Base-by-base conservation (phyloP, 371 early-diverging fungal genomes). In the Furculomyces boomerangus region DNA sequence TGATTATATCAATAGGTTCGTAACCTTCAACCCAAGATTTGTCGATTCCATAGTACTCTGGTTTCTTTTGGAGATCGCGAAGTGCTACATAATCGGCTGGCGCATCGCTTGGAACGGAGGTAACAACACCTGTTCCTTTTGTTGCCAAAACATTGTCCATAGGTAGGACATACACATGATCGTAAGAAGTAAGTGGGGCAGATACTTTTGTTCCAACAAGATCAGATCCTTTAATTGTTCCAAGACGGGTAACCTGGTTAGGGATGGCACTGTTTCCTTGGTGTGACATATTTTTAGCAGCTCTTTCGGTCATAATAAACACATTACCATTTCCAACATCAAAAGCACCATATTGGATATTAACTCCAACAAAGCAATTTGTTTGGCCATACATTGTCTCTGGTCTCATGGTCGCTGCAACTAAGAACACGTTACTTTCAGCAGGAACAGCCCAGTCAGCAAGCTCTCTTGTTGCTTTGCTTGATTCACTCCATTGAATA, bases 331-430 rank as follows among this genome's bases (percentile, higher is more conserved):
- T 73, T 30, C 77, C 80, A 52, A 81, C 73, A 55, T 57, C 50
- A 68, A 73, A 92, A 55, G 92, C 69, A 29, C 93, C 93, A 61
- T 98, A 98, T 51, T 79, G 76, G 58, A 98, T 69, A 29, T 84
- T 84, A n/a, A 80, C 77, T 41, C 93, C 93, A 31, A 95, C 93
- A 61, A 82, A 96, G 73, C 94, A 94, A 74, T 95, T 94, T 61
- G 96, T 98, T 70, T 94, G 93, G 55, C 95, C 98, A 62, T 95
- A 98, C 95, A 96, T 95, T 62, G 98, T 98, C 74, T 98, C 98
- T 16, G 98, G 98, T 37, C 96, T 74, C 56, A 96, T 73, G 25
- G 98, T 98, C 32, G 93, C 98, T 30, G 98, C 97, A n/a, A 93
- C 90, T 59, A 95, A 70, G 67, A 74, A 95, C 29, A 98, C 71